A percentile compares a stretch with the other conserved stretches of the same genome.
Evolutionary conservation across 2,329 filamentous ascomycete genomes (phyloP).

Genomic region (Neofusicoccum sp.): DNA sequence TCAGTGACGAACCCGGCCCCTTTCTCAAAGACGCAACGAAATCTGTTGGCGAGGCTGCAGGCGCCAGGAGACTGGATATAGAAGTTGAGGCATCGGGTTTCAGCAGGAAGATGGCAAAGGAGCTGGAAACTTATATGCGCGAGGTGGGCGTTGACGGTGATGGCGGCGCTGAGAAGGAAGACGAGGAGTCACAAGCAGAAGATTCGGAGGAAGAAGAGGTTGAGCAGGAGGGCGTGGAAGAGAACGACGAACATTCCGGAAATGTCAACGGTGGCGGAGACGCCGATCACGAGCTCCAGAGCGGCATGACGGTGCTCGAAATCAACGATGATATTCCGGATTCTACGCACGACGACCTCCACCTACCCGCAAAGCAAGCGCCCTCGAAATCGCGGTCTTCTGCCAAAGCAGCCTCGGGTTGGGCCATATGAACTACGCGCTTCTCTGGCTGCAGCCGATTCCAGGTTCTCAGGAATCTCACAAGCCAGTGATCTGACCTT

Average conservation of each 20-base stretch:
- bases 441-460: not conserved
- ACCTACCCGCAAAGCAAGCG: not conserved
- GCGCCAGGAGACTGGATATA: conserved; percentile 65
- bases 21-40: conserved; percentile 84
- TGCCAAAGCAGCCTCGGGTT: conserved; percentile 19
- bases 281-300: conserved; percentile 1
- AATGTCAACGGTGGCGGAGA: not conserved
- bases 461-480: not conserved
- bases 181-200: conserved; percentile 20
- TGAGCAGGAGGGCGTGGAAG: conserved; percentile 19
- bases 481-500: not conserved
- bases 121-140: conserved; percentile 87
- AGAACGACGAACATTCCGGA: not conserved
- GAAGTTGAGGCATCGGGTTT: conserved; percentile 91
- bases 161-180: conserved; percentile 27
- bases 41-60: conserved; percentile 60
- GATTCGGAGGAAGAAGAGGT: conserved; percentile 20
- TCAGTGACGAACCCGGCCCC: conserved; percentile 75
- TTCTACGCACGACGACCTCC: not conserved
- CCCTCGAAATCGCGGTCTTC: not conserved
- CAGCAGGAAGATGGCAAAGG: conserved; percentile 94
- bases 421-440: conserved; percentile 20
- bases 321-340: conserved; percentile 34
- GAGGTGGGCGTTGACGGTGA: conserved; percentile 61
- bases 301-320: conserved; percentile 36